A percentile compares a stretch with the other conserved stretches of the same genome.
These are phyloP conservation scores for Sphagnum tenellum DNA, from an alignment of 225 moss, liverwort and hornwort species.

Conservation along the genomic window DNA sequence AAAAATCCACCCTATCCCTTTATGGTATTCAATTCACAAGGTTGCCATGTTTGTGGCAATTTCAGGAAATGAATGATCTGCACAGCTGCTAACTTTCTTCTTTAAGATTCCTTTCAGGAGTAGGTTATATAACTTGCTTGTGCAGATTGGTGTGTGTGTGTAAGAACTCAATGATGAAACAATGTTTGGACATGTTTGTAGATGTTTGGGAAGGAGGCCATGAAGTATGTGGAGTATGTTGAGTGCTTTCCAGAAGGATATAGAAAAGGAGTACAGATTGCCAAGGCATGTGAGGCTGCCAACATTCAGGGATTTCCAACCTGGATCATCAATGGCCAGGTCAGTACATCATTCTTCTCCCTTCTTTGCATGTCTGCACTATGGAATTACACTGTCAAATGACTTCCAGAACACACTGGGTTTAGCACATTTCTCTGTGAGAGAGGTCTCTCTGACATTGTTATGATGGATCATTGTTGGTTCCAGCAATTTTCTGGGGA, in stretches of 20 bases:
- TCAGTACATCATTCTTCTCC: constrained; percentile 8
- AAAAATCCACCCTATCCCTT: no score
- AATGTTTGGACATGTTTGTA: constrained; percentile 10
- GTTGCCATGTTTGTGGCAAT: no score
- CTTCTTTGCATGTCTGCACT: neutral
- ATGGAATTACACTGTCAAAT: neutral
- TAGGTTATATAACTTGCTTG: no score
- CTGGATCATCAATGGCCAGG: constrained; percentile 96
- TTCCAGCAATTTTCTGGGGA: constrained; percentile 76
- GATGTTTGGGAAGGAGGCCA: constrained; percentile 98
- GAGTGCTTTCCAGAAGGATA: constrained; percentile 98
- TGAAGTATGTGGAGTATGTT: constrained; percentile 83
- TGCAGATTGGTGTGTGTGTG: no score
- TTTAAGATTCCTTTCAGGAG: no score
- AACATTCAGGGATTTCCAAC: constrained; percentile 98
- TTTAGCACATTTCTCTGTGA: neutral
- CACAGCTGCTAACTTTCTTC: no score
- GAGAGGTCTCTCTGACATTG: neutral
- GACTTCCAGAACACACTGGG: neutral
- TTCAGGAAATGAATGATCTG: no score
- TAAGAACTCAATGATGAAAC: no score
- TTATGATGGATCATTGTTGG: neutral
- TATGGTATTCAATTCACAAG: no score
- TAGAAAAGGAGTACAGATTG: constrained; percentile 76
- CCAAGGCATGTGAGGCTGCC: constrained; percentile 62